Conservation (phyloP, 2,329 filamentous ascomycete species). For the Hymenoscyphus scutula region DNA sequence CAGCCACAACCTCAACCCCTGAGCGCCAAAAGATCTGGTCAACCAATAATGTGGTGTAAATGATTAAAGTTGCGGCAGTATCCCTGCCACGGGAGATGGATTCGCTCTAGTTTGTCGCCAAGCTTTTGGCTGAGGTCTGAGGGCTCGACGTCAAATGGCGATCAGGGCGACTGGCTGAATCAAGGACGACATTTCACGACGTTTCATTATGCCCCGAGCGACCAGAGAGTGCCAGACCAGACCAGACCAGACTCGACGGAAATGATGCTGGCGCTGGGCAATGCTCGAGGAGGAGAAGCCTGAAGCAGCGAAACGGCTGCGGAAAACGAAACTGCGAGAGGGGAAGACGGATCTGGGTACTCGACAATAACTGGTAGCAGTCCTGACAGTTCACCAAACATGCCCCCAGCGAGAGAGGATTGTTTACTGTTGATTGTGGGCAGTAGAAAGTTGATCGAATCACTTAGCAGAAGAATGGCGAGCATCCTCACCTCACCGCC, state of each 20-base stretch:
- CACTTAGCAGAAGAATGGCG: no score
- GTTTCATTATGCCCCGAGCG: conserved; percentile 4
- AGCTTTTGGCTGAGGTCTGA: not conserved
- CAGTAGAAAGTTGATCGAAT: no score
- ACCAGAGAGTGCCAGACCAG: no score
- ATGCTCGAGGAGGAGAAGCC: not conserved
- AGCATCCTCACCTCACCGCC: no score
- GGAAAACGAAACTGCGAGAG: not conserved
- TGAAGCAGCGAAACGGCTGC: not conserved
- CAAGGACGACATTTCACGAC: not conserved
- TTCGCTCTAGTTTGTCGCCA: not conserved
- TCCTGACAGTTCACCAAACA: not conserved
- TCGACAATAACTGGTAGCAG: not conserved
- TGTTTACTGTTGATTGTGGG: not conserved
- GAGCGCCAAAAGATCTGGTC: not conserved
- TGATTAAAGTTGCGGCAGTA: conserved; percentile 20
- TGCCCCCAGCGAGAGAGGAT: not conserved
- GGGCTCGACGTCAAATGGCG: not conserved
- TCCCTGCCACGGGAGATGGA: conserved; percentile 12
- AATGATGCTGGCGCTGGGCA: not conserved
- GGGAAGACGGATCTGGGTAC: no score
- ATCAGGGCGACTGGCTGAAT: not conserved
- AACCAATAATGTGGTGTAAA: not conserved
- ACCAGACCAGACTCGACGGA: no score
- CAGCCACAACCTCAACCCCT: not conserved